Evolutionary conservation across 2,329 filamentous ascomycete species (phyloP), one percentile per base, ranked within the genome.

Genomic region (Blastomyces emzantsi): DNA sequence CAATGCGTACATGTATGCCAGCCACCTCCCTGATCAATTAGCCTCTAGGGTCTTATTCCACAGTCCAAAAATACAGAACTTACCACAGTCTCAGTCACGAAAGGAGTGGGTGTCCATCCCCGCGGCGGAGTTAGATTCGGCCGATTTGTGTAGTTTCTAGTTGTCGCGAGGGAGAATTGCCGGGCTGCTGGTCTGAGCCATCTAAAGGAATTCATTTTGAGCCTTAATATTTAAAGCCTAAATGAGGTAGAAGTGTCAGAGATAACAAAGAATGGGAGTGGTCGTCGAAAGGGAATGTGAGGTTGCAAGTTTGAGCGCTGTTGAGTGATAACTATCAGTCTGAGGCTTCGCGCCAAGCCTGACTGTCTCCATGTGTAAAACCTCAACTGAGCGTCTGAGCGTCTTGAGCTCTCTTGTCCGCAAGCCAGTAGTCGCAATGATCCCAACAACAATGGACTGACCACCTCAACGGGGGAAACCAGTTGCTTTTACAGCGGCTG

Each of bases 1-100:
- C 58, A 52, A 52, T 67, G 82, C 85, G 69, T 80, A 91, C 88
- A 90, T 75, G 88, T 90, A 74, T 88, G 87, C 83, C 88, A 90
- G 66, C 89, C 89, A 68, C 87, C 87, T 70, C 87, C 83, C 89
- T 92, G 59, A 45, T 51, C 51, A 62, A 19, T 62, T 59, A 65
- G 60, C 57, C 19, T 28, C 9, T 47, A 30, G 51, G 41, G 36
- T 60, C 61, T 1, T 58, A 0, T 33, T 7, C 19, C 36, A 28
- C 51, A 25, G 5, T 45, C 9, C 33, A n/a, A 49, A 33, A 36
- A 47, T 36, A 22, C n/a, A 45, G 71, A 77, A 85, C 75, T 68
- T 77, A 83, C 81, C 68, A 82, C 77, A 62, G 81, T 82, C 75
- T 83, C 81, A 15, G 81, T 83, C 62, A 83, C 79, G 63, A 79